phyloP scores from a whole-genome alignment of 768 basidiomycete species.

The Mycena vulgaris region DNA sequence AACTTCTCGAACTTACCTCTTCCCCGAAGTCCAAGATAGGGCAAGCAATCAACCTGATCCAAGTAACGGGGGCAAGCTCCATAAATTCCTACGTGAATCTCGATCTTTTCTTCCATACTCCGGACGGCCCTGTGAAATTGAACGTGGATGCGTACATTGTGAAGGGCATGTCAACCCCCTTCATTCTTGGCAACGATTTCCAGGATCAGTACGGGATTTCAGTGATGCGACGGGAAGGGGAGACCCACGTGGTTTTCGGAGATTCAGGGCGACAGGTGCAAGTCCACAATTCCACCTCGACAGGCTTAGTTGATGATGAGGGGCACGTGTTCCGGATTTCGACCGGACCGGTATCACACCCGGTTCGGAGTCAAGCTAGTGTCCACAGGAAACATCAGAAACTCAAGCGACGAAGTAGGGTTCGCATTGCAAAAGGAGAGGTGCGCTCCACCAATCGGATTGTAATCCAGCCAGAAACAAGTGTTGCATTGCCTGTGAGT shows the following conservation, averaged over 20 bases:
- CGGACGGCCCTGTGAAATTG: conserved; percentile 43
- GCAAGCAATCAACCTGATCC: conserved; percentile 48
- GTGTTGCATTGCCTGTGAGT: conserved; percentile 25
- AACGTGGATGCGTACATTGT: conserved; percentile 50
- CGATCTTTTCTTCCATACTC: conserved; percentile 44
- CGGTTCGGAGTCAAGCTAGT: too few species aligned
- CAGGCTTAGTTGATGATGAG: not conserved
- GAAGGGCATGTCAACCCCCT: conserved; percentile 46
- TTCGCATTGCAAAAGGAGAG: not conserved
- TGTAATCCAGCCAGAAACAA: conserved; percentile 40
- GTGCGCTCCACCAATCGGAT: conserved; percentile 12
- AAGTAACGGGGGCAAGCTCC: conserved; percentile 48
- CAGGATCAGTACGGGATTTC: conserved; percentile 52
- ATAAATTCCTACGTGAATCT: conserved; percentile 48
- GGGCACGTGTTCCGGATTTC: conserved; percentile 22
- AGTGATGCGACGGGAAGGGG: conserved; percentile 36
- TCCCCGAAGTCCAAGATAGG: conserved; percentile 42
- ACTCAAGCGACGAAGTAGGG: not conserved
- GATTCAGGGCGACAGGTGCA: conserved; percentile 18
- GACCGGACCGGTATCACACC: too few species aligned
- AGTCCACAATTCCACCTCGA: conserved; percentile 2
- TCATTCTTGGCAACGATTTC: conserved; percentile 53
- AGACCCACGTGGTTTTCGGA: conserved; percentile 36
- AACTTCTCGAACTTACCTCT: conserved; percentile 8
- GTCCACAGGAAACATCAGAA: conserved; percentile 10